phyloP scores from a whole-genome alignment of 1,284 basidiomycete genomes.

The Tilletia indica region DNA sequence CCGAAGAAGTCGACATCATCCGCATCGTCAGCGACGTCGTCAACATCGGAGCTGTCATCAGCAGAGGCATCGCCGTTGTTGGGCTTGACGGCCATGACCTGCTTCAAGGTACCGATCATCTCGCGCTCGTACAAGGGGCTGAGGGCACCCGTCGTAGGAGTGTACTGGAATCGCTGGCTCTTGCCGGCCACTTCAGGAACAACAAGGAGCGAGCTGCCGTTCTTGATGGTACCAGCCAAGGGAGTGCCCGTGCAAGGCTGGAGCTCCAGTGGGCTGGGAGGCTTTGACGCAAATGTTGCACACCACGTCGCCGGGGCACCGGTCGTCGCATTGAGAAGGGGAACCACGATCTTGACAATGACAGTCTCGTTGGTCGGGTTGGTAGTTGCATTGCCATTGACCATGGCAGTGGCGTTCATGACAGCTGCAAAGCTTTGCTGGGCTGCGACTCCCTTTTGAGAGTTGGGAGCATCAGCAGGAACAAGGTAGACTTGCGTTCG shows the following conservation, averaged over 20 bases:
- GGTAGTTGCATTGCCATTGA: no score
- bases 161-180: not conserved
- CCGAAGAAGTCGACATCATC: no score
- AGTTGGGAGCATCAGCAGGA: slow-evolving; percentile 19
- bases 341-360: slow-evolving; percentile 17
- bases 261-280: slow-evolving; percentile 16
- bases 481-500: slow-evolving; percentile 24
- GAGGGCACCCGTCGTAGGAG: not conserved
- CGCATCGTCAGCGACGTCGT: no score
- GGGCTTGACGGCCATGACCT: no score
- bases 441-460: not conserved
- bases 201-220: not conserved
- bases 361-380: slow-evolving; percentile 7
- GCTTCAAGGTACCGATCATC: no score
- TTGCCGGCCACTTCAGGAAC: not conserved
- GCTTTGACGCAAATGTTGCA: slow-evolving; percentile 17
- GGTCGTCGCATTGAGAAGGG: slow-evolving; percentile 12
- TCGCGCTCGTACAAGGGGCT: not conserved
- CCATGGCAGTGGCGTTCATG: not conserved
- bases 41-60: no score
- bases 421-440: not conserved
- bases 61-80: no score
- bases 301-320: slow-evolving; percentile 17
- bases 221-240: not conserved
- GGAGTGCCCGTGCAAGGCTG: slow-evolving; percentile 16